Evolutionary conservation across 106 monocot species (phyloP).

Genomic region (Narthecium ossifragum): DNA sequence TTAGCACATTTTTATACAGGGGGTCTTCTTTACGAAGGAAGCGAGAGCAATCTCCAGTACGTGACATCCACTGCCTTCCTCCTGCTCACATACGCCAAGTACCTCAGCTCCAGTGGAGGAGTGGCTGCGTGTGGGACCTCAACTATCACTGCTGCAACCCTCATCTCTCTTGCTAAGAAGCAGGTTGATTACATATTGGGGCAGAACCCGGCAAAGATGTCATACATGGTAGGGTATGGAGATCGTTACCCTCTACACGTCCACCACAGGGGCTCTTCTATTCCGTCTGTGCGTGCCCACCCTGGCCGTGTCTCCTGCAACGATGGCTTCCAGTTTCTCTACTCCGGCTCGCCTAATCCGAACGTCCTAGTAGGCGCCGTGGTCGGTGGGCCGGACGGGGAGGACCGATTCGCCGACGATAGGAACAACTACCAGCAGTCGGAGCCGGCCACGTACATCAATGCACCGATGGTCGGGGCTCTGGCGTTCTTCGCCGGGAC

Average conservation of each 20-base stretch:
- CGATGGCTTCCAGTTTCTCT: conserved; percentile 52
- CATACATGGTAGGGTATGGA: conserved; percentile 77
- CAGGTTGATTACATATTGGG: conserved; percentile 86
- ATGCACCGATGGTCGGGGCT: conserved; percentile 68
- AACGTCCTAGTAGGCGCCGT: conserved; percentile 62
- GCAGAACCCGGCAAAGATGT: conserved; percentile 52
- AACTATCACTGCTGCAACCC: conserved; percentile 26
- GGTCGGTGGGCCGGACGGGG: conserved; percentile 60
- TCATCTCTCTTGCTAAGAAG: conserved; percentile 60
- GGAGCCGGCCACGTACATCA: conserved; percentile 77
- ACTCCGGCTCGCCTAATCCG: conserved; percentile 53
- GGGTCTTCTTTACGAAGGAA: conserved; percentile 60
- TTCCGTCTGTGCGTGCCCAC: conserved; percentile 46
- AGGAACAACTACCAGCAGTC: conserved; percentile 67
- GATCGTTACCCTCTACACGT: conserved; percentile 42
- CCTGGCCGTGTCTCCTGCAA: conserved; percentile 39
- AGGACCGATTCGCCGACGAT: conserved; percentile 45
- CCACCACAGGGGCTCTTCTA: conserved; percentile 65
- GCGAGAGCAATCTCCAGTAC: conserved; percentile 78
- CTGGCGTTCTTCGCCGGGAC: conserved; percentile 55
- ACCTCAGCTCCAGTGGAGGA: conserved; percentile 36
- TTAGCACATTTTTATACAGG: no score
- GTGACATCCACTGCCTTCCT: conserved; percentile 78
- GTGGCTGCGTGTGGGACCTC: conserved; percentile 31
- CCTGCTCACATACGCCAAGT: conserved; percentile 84